Evolutionary conservation across 2,329 filamentous ascomycete species (phyloP), one percentile per base, ranked within the genome.

Genomic region (Xylaria sp.): DNA sequence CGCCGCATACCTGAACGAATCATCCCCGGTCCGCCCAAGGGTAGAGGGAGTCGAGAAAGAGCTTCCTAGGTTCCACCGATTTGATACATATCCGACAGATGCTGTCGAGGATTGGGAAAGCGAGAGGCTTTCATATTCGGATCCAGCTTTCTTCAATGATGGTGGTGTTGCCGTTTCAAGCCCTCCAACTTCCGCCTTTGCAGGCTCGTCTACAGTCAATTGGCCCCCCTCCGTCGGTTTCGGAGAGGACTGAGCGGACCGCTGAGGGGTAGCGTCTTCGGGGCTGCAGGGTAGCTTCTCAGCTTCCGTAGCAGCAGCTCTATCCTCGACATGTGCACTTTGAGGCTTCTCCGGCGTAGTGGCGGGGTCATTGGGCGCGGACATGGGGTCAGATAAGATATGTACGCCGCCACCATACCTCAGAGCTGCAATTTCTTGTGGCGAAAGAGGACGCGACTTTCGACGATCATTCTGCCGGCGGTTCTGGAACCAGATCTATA

Each of bases 401-500:
- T 80, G 76, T 70, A 84, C 76, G 62, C 76, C 63, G 44, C 66
- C 78, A 43, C 82, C 77, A 67, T 82, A 78, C 66, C 81, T 74
- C 63, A 86, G 74, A 54, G 82, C 81, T 59, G 81, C 85, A 50
- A 93, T 82, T 70, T 94, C 91, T 71, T 92, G 86, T 8, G 88
- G 84, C 22, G 90, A 84, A 37, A 96, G 80, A 43, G 92, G 92
- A 63, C 90, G 88, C 50, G 91, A 91, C 76, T 93, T 95, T 63
- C 93, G 85, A 65, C 93, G 85, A 71, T 95, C 91, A 73, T 95
- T 96, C 72, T 97, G 93, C 62, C 93, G 84, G 68, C 92, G 86
- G 69, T 97, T 97, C 69, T 97, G 93, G 75, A 97, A 97, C 93
- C 93, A 97, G 65, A 97, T 96, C 93, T 97, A 46, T 26, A 18